Evolutionary conservation across 2,329 filamentous ascomycete species (phyloP), one percentile per base, ranked within the genome.

Genomic region (Nemania diffusa): DNA sequence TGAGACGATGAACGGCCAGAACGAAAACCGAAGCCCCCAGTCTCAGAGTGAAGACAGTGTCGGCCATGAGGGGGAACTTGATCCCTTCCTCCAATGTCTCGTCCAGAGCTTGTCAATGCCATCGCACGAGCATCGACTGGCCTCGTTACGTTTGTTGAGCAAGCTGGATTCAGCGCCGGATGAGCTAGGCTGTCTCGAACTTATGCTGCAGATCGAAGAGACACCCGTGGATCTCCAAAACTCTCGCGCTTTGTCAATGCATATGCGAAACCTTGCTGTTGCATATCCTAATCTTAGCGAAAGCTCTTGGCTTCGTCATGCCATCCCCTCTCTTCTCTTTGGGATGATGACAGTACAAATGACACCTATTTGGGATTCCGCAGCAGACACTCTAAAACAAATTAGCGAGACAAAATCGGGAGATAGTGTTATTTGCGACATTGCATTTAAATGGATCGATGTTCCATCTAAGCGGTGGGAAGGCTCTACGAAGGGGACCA

Each of bases 261-360:
- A 95, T 69, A 86, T 97, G 61, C 91, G 95, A 53, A 94, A 93
- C 74, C 84, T 97, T 50, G 84, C 90, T 15, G 81, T 85, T 61
- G 80, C 80, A 32, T 97, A 96, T 76, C 80, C 85, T 5, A 83
- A 86, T 26, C 76, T 90, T 9, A 81, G 83, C 46, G 81, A 86
- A 1, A 84, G 87, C 42, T 87, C 87, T 1, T 92, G 91, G 88
- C 81, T 97, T 70, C 84, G 87, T 65, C 85, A 87, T 73, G 88
- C 93, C 6, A 86, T 98, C 32, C 92, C 94, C 0, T 85, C 88
- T 0, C 98, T 94, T 74, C 90, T 93, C 73, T 97, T 97, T 73
- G 96, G 96, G 56, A 87, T 97, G 79, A 85, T 98, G 67, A 96
- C 94, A 0, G 89, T 97, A 56, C 92, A 91, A 72, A 84, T 97